Percentiles rank a stretch among this genome's conserved stretches.
These are phyloP conservation scores for Amanita fuliginea DNA, from an alignment of 768 basidiomycete genomes.

Conservation along the genomic window DNA sequence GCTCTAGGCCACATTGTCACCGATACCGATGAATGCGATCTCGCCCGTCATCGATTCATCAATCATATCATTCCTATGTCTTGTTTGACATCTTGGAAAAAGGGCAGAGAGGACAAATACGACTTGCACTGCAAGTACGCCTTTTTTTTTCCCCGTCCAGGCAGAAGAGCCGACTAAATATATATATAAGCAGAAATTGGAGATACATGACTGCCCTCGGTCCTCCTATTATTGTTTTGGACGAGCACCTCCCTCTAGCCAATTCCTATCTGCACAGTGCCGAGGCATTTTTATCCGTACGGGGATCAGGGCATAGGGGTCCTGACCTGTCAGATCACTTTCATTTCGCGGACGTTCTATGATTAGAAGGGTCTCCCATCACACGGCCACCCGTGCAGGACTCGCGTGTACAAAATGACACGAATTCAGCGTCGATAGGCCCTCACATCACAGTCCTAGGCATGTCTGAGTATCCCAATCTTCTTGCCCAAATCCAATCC, in stretches of 20 bases:
- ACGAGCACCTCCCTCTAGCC: no score
- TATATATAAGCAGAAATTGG: not conserved
- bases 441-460: not conserved
- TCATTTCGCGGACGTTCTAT: no score
- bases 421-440: not conserved
- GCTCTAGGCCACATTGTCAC: no score
- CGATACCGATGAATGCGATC: no score
- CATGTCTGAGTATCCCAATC: constrained; percentile 7
- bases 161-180: constrained; percentile 52
- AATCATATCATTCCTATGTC: constrained; percentile 43
- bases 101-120: constrained; percentile 55
- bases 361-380: no score
- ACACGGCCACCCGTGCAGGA: not conserved
- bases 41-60: constrained; percentile 34
- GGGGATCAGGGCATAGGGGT: no score
- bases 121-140: constrained; percentile 49
- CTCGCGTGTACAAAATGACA: not conserved
- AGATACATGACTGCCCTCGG: no score
- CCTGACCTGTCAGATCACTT: no score
- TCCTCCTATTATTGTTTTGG: no score
- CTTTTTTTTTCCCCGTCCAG: constrained; percentile 70
- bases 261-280: no score
- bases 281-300: no score
- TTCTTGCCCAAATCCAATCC: constrained; percentile 27
- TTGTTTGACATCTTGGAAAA: constrained; percentile 37